Evolutionary conservation across 73 alveolate genomes (phyloP).

Genomic region (Effrenium voratum): DNA sequence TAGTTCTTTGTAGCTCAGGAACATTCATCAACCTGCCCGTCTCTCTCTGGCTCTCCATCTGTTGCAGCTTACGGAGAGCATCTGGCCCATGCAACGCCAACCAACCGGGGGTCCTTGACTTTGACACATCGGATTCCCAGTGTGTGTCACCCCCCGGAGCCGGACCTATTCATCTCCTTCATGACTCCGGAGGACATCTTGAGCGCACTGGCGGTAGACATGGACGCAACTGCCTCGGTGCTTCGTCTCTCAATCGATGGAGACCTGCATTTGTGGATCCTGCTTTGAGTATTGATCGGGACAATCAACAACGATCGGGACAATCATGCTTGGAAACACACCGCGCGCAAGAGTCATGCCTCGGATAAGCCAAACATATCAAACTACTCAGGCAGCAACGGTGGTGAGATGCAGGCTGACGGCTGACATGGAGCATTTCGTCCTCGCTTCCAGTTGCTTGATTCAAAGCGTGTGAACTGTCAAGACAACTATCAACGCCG

Average conservation of each 20-base stretch:
- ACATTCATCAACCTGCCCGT: slow-evolving; percentile 49
- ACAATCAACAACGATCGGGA: not conserved
- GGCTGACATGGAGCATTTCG: slow-evolving; percentile 64
- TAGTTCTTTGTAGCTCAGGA: slow-evolving; percentile 77
- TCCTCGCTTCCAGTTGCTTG: slow-evolving; percentile 11
- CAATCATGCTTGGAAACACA: too few species aligned
- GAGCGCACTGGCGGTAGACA: slow-evolving; percentile 79
- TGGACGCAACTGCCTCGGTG: slow-evolving; percentile 71
- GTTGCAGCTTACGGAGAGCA: not conserved
- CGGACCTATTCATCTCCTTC: slow-evolving; percentile 82
- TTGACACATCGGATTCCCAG: too few species aligned
- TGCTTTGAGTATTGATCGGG: not conserved
- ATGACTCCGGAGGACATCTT: slow-evolving; percentile 76
- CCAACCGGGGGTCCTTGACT: not conserved
- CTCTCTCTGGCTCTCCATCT: not conserved
- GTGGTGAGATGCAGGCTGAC: slow-evolving; percentile 76
- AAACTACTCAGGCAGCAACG: not conserved
- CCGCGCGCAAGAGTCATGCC: too few species aligned
- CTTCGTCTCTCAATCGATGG: not conserved
- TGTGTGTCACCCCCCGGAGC: not conserved
- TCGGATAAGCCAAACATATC: too few species aligned
- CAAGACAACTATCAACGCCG: too few species aligned
- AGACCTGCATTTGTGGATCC: not conserved
- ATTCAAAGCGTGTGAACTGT: too few species aligned
- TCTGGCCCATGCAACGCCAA: not conserved